Evolutionary conservation across 768 basidiomycete species (phyloP), one percentile per base, ranked within the genome.

Genomic region (Lactarius pseudohatsudake): DNA sequence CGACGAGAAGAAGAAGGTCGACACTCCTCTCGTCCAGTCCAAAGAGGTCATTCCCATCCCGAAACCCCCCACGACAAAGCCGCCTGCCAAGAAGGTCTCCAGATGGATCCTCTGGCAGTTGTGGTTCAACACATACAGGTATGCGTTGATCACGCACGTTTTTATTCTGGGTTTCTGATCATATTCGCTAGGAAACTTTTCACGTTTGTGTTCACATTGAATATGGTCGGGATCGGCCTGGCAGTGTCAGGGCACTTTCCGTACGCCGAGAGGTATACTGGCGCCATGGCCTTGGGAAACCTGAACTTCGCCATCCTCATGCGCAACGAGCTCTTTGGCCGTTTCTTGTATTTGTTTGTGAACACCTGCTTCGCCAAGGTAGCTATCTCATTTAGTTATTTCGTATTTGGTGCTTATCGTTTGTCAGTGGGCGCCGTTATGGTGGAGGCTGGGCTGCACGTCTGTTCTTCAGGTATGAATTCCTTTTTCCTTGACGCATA

Each of bases 61-160:
- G 13, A 70, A 77, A 20, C 26, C 16, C 43, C 72, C 79, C 10
- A 69, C 75, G 5, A 72, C 77, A 18, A 76, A 76, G 28, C 74
- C 79, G 2, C 74, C 80, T 20, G 74, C 79, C 57, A 79, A 81
- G 71, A 82, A 85, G 72, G 81, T 81, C 34, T 84, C 88, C 1
- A 83, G 80, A 65, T 87, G 86, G 79, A 81, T 87, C 43, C 74
- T 80, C 57, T 85, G 86, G 74, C 81, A 81, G 64, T 75, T 91
- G 30, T 92, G 91, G 91, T 92, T 87, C 76, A 90, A 93, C 71
- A 87, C 86, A 0, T 92, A 93, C 72, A 80, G 89, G 90, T 87
- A 65, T 9, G 81, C 69, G 5, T 20, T 8, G 13, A 26, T 26
- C 9, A 4, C 20, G 43, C 9, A 6, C 9, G 13, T 50, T 34